phyloP scores from a whole-genome alignment of 108 stramenopile genomes.

The Fistulifera pelliculosa region DNA sequence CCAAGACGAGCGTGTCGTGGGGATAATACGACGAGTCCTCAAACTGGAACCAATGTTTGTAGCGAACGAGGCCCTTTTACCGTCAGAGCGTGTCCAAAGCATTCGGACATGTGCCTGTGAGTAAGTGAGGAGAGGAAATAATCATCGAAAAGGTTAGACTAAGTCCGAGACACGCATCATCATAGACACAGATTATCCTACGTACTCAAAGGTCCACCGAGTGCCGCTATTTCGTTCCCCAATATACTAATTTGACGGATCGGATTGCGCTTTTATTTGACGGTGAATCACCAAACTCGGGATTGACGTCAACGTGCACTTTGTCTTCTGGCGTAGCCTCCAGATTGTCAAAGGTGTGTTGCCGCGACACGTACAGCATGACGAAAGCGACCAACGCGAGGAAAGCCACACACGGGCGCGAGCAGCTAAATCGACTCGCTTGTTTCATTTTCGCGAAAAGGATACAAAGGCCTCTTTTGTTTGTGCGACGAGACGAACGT shows the following conservation, averaged over 20 bases:
- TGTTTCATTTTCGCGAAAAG: too few relatives aligned
- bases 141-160: background rate
- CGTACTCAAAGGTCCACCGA: slow-evolving; percentile 75
- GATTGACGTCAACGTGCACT: too few relatives aligned
- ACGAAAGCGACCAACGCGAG: too few relatives aligned
- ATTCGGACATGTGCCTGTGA: slow-evolving; percentile 36
- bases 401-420: too few relatives aligned
- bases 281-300: too few relatives aligned
- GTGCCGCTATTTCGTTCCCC: slow-evolving; percentile 85
- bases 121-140: background rate
- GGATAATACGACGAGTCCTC: slow-evolving; percentile 28
- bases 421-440: too few relatives aligned
- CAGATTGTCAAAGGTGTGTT: too few relatives aligned
- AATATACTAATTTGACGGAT: slow-evolving; percentile 53
- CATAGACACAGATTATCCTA: background rate
- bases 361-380: too few relatives aligned
- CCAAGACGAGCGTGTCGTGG: slow-evolving; percentile 64
- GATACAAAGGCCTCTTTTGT: too few relatives aligned
- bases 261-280: background rate
- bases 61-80: slow-evolving; percentile 57
- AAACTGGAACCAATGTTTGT: slow-evolving; percentile 84
- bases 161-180: background rate
- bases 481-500: too few relatives aligned
- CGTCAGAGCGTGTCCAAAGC: slow-evolving; percentile 48
- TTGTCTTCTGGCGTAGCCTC: too few relatives aligned